phyloP scores from a whole-genome alignment of 169 alveolate genomes.

The Perkinsus chesapeaki region DNA sequence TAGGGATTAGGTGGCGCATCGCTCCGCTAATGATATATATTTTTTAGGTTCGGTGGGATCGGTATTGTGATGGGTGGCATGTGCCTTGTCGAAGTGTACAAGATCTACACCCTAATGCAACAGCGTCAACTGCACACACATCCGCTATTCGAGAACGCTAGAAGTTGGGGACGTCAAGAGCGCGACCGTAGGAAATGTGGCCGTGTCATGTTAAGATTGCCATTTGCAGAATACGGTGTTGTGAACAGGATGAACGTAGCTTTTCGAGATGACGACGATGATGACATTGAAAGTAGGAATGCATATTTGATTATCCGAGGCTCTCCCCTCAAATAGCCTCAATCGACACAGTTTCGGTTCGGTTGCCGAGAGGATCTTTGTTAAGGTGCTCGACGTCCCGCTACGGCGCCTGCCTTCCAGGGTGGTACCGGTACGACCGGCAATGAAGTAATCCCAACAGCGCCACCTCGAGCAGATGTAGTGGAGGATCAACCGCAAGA shows the following conservation, averaged over 20 bases:
- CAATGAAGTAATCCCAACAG: background rate
- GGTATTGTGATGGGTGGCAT: constrained; percentile 3
- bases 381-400: background rate
- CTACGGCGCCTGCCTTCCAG: background rate
- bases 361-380: background rate
- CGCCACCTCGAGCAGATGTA: background rate
- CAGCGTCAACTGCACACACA: constrained; percentile 11
- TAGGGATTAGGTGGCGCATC: background rate
- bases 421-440: background rate
- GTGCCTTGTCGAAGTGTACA: constrained; percentile 14
- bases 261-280: background rate
- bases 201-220: background rate
- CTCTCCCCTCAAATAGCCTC: too few species aligned
- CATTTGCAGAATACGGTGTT: background rate
- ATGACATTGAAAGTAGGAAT: background rate
- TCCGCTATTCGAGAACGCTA: constrained; percentile 9
- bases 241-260: background rate
- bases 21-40: background rate
- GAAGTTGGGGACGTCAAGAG: background rate
- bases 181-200: background rate
- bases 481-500: background rate
- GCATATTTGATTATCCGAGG: background rate
- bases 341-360: too few species aligned
- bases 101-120: background rate
- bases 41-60: background rate